Percentiles rank a stretch among this genome's conserved stretches.
These are phyloP conservation scores for Striga asiatica DNA, from an alignment of 257 asterid genomes.

Conservation along the genomic window DNA sequence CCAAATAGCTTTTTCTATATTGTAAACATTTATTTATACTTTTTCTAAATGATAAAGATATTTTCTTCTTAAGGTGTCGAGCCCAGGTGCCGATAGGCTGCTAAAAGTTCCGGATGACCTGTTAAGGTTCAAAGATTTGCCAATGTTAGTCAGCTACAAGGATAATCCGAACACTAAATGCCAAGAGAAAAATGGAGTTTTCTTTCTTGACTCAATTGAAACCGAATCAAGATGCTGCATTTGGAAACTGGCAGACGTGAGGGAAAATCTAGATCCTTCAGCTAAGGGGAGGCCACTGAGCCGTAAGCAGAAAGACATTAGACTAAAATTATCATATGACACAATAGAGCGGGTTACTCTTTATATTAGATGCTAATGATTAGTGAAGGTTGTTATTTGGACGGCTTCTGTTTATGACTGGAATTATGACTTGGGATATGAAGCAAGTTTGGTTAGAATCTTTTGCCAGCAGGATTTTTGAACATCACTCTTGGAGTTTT, in stretches of 20 bases:
- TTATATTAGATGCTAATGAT: constrained; percentile 32
- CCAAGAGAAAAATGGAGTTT: constrained; percentile 40
- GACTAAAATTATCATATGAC: constrained; percentile 40
- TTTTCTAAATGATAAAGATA: no score
- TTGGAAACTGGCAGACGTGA: constrained; percentile 87
- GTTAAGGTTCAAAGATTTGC: constrained; percentile 62
- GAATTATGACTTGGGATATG: background rate
- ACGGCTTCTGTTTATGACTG: no score
- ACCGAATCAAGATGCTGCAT: constrained; percentile 47
- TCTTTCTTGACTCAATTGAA: constrained; percentile 54
- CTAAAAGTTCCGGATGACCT: constrained; percentile 76
- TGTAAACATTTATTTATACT: no score
- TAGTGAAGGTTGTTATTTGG: no score
- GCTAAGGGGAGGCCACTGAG: constrained; percentile 79
- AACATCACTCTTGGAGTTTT: no score
- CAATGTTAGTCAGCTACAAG: constrained; percentile 54
- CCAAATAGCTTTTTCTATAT: no score
- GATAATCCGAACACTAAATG: constrained; percentile 28
- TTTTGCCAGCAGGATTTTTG: no score
- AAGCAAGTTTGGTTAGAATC: no score
- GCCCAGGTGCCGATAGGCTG: constrained; percentile 83
- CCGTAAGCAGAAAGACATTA: constrained; percentile 68
- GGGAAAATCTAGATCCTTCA: constrained; percentile 74
- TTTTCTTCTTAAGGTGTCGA: constrained; percentile 53
- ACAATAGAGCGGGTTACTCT: constrained; percentile 37